These are phyloP conservation scores for Apophysomyces ossiformis DNA, from an alignment of 371 early-diverging fungal genomes.

Conservation along the genomic window DNA sequence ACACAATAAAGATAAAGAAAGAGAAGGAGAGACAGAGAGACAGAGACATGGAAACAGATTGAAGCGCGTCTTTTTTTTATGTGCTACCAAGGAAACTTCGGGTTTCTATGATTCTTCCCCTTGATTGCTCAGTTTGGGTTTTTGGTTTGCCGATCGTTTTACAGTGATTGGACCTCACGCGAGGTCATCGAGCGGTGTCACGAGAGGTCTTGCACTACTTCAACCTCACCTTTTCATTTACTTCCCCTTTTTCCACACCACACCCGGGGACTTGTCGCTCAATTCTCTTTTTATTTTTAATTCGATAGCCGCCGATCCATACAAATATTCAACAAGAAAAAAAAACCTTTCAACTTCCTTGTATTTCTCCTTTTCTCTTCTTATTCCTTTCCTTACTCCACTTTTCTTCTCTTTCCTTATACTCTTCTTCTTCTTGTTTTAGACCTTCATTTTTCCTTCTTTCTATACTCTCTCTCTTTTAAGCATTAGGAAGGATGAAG, in stretches of 20 bases:
- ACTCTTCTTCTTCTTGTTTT: conserved; percentile 5
- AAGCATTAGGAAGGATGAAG: conserved; percentile 6
- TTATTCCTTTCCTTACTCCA: background rate
- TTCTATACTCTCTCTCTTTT: background rate
- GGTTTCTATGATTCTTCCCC: background rate
- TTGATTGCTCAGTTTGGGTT: background rate
- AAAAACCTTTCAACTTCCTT: background rate
- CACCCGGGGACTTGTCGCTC: conserved; percentile 2
- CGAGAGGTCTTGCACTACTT: conserved; percentile 1
- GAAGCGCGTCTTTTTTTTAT: background rate
- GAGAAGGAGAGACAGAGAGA: no score
- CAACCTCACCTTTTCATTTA: background rate
- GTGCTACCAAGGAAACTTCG: conserved; percentile 1
- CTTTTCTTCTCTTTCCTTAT: conserved; percentile 8
- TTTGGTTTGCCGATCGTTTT: conserved; percentile 4
- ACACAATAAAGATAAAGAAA: no score
- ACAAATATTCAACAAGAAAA: background rate
- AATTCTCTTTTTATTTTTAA: conserved; percentile 2
- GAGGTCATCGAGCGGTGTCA: background rate
- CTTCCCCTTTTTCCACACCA: background rate
- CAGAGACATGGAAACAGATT: background rate
- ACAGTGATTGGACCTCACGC: background rate
- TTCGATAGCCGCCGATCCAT: background rate
- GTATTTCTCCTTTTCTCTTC: background rate
- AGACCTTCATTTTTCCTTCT: conserved; percentile 9